Evolutionary conservation across 2,329 filamentous ascomycete genomes (phyloP).

Genomic region (Bipolaris zeicola): DNA sequence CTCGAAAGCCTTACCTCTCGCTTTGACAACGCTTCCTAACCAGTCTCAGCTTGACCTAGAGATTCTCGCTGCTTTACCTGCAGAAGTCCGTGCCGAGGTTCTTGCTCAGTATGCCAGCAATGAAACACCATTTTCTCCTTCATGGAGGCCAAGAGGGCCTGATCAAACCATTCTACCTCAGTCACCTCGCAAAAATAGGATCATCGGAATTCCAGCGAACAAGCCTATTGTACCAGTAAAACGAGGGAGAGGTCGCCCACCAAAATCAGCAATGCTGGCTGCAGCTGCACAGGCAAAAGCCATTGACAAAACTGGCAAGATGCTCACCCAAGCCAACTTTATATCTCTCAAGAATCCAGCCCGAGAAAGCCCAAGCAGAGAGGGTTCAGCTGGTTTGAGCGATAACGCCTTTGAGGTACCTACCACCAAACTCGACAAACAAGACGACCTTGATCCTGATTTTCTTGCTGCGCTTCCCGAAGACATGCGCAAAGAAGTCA

Average conservation of each 20-base stretch:
- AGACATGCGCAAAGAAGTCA: slow-evolving; percentile 68
- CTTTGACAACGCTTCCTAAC: slow-evolving; percentile 56
- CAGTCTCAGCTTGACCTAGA: slow-evolving; percentile 85
- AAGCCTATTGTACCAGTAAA: slow-evolving; percentile 65
- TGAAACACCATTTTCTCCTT: slow-evolving; percentile 35
- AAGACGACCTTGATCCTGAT: slow-evolving; percentile 53
- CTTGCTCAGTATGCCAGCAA: slow-evolving; percentile 68
- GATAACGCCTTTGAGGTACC: slow-evolving; percentile 34
- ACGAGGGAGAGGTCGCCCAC: slow-evolving; percentile 65
- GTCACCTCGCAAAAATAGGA: slow-evolving; percentile 58
- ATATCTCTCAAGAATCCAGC: slow-evolving; percentile 50
- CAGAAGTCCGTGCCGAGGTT: slow-evolving; percentile 84
- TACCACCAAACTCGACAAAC: neutral
- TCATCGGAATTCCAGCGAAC: slow-evolving; percentile 56
- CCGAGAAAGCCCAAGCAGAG: slow-evolving; percentile 17
- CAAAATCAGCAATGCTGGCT: slow-evolving; percentile 46
- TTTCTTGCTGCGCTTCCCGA: slow-evolving; percentile 84
- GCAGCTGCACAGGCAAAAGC: slow-evolving; percentile 59
- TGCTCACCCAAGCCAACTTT: slow-evolving; percentile 75
- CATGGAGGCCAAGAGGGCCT: slow-evolving; percentile 44
- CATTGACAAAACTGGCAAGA: slow-evolving; percentile 35
- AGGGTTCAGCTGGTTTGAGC: slow-evolving; percentile 24
- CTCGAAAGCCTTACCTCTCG: slow-evolving; percentile 28
- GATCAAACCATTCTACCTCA: slow-evolving; percentile 47
- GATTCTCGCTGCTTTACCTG: slow-evolving; percentile 80